These are phyloP conservation scores for Sparassis latifolia DNA, from an alignment of 1,284 basidiomycete genomes.

Conservation along the genomic window DNA sequence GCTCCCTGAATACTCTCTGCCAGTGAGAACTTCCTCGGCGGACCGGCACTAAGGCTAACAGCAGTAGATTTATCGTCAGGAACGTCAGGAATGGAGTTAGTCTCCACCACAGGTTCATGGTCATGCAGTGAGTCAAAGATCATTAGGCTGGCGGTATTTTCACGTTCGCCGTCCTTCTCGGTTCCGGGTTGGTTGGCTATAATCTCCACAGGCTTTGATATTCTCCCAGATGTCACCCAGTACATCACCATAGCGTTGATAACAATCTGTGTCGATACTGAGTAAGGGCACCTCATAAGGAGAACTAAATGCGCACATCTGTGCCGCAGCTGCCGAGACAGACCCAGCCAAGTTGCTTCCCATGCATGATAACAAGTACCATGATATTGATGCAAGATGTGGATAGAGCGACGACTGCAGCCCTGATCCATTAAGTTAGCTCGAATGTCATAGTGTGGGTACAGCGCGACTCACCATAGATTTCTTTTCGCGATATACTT, in stretches of 20 bases:
- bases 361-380: conserved; percentile 41
- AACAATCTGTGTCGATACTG: conserved; percentile 12
- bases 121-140: neutral
- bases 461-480: conserved; percentile 27
- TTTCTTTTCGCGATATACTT: conserved; percentile 34
- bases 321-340: conserved; percentile 46
- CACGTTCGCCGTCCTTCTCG: neutral
- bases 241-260: conserved; percentile 20
- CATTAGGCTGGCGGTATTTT: neutral
- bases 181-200: neutral
- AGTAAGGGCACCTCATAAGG: too few species aligned
- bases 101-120: neutral
- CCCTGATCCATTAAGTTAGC: conserved; percentile 21
- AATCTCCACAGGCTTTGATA: neutral
- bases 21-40: neutral
- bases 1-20: neutral
- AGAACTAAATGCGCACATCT: conserved; percentile 30
- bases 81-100: neutral
- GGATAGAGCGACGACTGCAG: conserved; percentile 37
- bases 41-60: neutral
- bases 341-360: conserved; percentile 46
- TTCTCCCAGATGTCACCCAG: conserved; percentile 21
- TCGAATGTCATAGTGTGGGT: neutral
- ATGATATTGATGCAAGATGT: conserved; percentile 41
- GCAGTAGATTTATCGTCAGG: neutral